Conservation (phyloP, 129 eudicot species). For the Calendula officinalis region DNA sequence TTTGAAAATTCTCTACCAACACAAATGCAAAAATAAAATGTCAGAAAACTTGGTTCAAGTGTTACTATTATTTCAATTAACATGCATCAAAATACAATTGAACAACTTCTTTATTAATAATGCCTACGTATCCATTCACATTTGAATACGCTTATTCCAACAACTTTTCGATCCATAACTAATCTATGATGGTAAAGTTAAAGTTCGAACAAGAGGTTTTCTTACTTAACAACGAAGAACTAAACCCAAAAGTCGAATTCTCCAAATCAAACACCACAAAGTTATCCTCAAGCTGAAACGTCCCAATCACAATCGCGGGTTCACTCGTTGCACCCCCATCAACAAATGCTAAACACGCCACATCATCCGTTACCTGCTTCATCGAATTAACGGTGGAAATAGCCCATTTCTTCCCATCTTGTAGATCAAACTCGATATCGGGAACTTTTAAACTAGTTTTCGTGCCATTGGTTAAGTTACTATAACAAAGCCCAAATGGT, state of each 20-base stretch:
- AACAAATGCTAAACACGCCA: constrained; percentile 38
- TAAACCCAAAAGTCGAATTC: constrained; percentile 36
- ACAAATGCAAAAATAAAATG: too few species aligned
- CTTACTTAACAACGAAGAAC: constrained; percentile 19
- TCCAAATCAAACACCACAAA: constrained; percentile 40
- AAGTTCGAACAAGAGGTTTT: constrained; percentile 37
- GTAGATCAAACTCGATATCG: constrained; percentile 25
- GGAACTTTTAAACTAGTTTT: constrained; percentile 29
- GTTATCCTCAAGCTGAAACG: constrained; percentile 38
- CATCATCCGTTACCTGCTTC: constrained; percentile 23
- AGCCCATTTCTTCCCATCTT: constrained; percentile 27
- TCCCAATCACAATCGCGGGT: constrained; percentile 31
- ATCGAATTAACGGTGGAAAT: constrained; percentile 35
- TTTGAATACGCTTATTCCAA: neutral
- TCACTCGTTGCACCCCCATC: constrained; percentile 36
- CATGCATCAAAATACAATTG: neutral
- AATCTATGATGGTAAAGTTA: constrained; percentile 26
- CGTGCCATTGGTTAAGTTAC: neutral
- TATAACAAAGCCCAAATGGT: constrained; percentile 10
- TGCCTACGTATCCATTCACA: neutral
- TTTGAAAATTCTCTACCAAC: too few species aligned
- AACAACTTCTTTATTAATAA: neutral
- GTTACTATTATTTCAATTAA: too few species aligned
- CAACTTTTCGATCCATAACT: too few species aligned
- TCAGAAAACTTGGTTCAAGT: too few species aligned